A percentile compares a stretch with the other conserved stretches of the same genome.
Evolutionary conservation across 176 grass and related monocot genomes (phyloP).

Genomic region (Secale cereale): DNA sequence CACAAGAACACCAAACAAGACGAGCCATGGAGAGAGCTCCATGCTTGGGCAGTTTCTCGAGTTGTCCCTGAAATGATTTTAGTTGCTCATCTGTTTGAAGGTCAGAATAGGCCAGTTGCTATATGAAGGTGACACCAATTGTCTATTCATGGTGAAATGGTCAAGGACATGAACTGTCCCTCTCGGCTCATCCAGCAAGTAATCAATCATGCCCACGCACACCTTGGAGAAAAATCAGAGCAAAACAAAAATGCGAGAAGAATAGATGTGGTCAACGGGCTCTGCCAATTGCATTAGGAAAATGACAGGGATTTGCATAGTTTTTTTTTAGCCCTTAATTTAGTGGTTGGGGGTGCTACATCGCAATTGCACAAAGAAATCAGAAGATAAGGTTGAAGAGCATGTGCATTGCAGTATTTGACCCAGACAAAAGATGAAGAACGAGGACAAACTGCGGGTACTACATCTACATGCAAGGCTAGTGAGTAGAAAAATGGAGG

Average conservation of each 20-base stretch:
- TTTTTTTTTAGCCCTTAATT: background rate
- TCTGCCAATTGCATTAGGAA: conserved; percentile 28
- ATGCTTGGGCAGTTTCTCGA: conserved; percentile 28
- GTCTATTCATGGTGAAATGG: conserved; percentile 30
- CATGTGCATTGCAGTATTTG: conserved; percentile 12
- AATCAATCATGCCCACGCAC: background rate
- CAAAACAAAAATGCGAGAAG: background rate
- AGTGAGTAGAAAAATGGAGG: background rate
- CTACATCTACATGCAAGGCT: conserved; percentile 15
- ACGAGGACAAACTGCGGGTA: background rate
- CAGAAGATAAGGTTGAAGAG: conserved; percentile 8
- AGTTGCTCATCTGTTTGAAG: conserved; percentile 23
- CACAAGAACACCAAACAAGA: conserved; percentile 26
- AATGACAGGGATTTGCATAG: background rate
- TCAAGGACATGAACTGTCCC: conserved; percentile 20
- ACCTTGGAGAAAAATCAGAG: background rate
- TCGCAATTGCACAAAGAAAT: background rate
- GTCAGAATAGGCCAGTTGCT: conserved; percentile 16
- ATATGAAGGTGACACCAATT: background rate
- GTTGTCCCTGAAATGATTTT: conserved; percentile 17
- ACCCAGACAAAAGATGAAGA: background rate
- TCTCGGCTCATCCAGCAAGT: conserved; percentile 4
- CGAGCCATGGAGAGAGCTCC: conserved; percentile 27
- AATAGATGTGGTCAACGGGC: conserved; percentile 20
- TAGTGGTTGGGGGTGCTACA: background rate